Conservation (phyloP, 1,284 basidiomycete genomes). For the Rhizoctonia solani region DNA sequence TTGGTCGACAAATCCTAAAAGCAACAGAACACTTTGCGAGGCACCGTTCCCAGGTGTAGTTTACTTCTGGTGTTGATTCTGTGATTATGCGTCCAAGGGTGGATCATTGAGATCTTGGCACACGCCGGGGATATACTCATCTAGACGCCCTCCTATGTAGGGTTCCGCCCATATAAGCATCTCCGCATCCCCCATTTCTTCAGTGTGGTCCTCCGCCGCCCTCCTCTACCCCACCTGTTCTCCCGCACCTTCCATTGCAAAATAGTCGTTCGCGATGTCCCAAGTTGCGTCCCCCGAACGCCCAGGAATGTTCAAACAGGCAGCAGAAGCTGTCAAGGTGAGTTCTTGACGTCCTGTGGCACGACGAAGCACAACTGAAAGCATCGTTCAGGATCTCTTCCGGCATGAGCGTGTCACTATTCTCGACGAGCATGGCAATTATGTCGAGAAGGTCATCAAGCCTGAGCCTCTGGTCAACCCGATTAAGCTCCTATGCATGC, state of each 20-base stretch:
- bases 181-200: neutral
- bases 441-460: constrained; percentile 32
- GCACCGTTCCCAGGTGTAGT: neutral
- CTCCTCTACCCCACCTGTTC: constrained; percentile 5
- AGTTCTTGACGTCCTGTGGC: neutral
- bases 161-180: constrained; percentile 5
- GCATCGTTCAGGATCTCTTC: constrained; percentile 14
- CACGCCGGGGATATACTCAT: neutral
- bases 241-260: too few relatives aligned
- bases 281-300: constrained; percentile 10
- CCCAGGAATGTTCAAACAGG: constrained; percentile 31
- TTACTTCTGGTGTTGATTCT: constrained; percentile 14
- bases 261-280: constrained; percentile 8
- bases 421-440: constrained; percentile 30
- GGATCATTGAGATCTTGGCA: constrained; percentile 1
- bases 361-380: neutral
- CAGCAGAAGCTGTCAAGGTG: constrained; percentile 21
- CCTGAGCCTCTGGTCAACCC: constrained; percentile 42
- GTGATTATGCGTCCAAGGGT: neutral
- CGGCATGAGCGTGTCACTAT: constrained; percentile 30
- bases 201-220: constrained; percentile 20
- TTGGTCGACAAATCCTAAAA: neutral
- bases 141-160: constrained; percentile 9
- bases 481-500: constrained; percentile 45
- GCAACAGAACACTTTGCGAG: constrained; percentile 12